Evolutionary conservation across 441 rosid genomes (phyloP), one percentile per base, ranked within the genome.

Genomic region (Erodium trifolium): DNA sequence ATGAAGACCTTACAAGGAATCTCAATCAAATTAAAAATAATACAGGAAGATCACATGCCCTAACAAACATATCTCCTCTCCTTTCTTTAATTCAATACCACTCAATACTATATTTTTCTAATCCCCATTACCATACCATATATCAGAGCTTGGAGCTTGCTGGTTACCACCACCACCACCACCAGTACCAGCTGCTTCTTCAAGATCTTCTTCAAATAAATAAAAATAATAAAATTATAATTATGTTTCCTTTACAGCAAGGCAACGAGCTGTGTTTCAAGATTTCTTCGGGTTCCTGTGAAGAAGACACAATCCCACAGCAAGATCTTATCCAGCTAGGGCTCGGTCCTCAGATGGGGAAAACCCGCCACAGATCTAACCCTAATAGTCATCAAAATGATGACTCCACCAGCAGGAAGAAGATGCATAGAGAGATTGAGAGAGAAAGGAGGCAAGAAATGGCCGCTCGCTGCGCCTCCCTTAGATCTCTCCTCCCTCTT

Each of bases 401-500:
- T 11, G 53, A 67, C 16, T 4, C 51, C 12, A 45, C 11, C 12
- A 45, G 8, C 10, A 82, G 75, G 82, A 84, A 78, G 78, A 71
- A 63, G 41, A 18, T 13, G 4, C 83, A 82, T 18, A 79, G 79
- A 67, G 85, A 82, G 35, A 81, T 78, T 39, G 86, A 85, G 72
- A 76, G 85, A 67, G 74, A 49, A 63, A 77, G 86, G 72, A 77
- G 86, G 71, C 77, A 57, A 67, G 70, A 82, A 29, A 72, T 79
- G 80, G 45, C 80, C 37, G 69, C 59, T 51, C 85, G 81, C 68
- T 66, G 55, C 49, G 75, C 76, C 6, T 70, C 84, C 2, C 86
- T 85, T 67, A 78, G 85, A 73, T 79, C 79, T 12, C 70, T 75
- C 17, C 82, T 85, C 69, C 88, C 86, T 71, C 72, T 18, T 39